Evolutionary conservation across 2,329 filamentous ascomycete species (phyloP).

Genomic region (Cladosporium sp.): DNA sequence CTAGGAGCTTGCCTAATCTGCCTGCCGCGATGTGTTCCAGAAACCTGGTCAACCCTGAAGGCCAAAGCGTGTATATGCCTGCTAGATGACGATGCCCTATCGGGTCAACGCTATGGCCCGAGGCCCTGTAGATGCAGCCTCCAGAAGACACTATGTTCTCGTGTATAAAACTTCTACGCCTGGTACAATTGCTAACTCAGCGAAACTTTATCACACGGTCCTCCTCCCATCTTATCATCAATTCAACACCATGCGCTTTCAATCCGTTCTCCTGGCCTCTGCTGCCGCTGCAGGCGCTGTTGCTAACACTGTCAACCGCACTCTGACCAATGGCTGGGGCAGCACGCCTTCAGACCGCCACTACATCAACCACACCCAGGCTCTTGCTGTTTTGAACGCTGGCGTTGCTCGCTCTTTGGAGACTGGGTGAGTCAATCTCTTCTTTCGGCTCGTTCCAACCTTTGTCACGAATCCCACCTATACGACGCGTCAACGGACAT

Average conservation of each 20-base stretch:
- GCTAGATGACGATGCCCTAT: neutral
- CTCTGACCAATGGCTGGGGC: constrained; percentile 29
- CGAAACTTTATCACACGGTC: neutral
- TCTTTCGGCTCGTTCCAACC: neutral
- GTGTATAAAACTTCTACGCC: neutral
- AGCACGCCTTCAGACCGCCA: constrained; percentile 27
- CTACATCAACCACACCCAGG: constrained; percentile 29
- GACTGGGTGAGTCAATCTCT: constrained; percentile 1
- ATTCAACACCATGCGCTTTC: constrained; percentile 1
- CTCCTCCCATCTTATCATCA: neutral
- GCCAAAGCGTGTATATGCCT: neutral
- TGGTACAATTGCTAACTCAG: neutral
- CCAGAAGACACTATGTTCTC: neutral
- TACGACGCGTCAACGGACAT: no score
- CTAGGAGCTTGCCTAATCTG: neutral
- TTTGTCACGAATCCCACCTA: neutral
- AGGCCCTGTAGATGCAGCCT: neutral
- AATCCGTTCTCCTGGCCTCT: neutral
- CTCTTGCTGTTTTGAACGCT: constrained; percentile 28
- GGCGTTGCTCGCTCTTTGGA: constrained; percentile 21
- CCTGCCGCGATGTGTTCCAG: neutral
- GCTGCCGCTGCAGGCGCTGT: neutral
- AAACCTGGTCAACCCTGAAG: neutral
- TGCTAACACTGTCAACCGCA: constrained; percentile 26
- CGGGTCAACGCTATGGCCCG: neutral